Evolutionary conservation across 495 filamentous ascomycete species (phyloP), one percentile per base, ranked within the genome.

Genomic region (Daldinia concentrica): DNA sequence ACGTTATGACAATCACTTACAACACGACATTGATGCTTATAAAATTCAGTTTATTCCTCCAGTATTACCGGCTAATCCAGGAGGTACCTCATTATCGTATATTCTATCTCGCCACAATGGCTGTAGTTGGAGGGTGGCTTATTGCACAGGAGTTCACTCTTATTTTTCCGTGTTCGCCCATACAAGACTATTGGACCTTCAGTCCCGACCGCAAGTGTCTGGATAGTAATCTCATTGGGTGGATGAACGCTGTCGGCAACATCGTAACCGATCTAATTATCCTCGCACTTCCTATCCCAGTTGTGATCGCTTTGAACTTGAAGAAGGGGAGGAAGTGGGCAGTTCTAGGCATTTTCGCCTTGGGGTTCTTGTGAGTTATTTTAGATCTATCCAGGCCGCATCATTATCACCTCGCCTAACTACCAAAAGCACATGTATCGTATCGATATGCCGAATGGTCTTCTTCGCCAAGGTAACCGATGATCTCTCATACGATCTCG

Each of bases 231-330:
- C 79, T 79, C 0, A 75, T 84, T 29, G 85, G 83, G 77, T 86
- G 84, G 74, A 74, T 80, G 62, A 87, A 84, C 72, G 81, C 82
- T 3, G 79, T 78, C 0, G 79, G 85, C 24, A 88, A 87, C 74
- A 85, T 89, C 50, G 54, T 82, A 26, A 84, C 82, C 41, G 86
- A 89, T 69, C 54, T 86, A 34, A 76, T 81, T 30, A 75, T 86
- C 50, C 82, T 86, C 41, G 29, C 85, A 0, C 82, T 88, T 45
- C 87, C 88, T 0, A 77, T 89, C 45, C 84, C 84, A 8, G 79
- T 78, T 7, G 74, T 88, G 19, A 81, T 79, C 76, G 73, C 72
- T 0, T 68, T 85, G 12, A 81, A 82, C 1, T 80, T 86, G 51
- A 78, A 81, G 14, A 66, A 66, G 30, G 75, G 66, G 6, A 76